A percentile compares a stretch with the other conserved stretches of the same genome.
Evolutionary conservation across 768 basidiomycete species (phyloP).

Genomic region (Thelephora aurantiotincta): DNA sequence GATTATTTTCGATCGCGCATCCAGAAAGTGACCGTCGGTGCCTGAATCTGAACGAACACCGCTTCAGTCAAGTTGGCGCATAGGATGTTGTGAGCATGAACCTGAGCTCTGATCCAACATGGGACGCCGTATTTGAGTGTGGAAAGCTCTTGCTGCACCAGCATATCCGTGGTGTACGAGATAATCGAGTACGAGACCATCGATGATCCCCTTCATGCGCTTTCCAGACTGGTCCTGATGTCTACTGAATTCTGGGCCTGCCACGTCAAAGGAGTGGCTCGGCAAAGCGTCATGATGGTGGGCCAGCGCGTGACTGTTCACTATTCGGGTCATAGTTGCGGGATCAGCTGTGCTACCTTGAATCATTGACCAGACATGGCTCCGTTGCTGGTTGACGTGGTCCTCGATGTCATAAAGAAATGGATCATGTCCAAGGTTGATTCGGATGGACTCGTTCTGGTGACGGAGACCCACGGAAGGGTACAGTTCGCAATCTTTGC

Average conservation of each 20-base stretch:
- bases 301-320: slow-evolving; percentile 3
- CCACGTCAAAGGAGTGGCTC: too few relatives aligned
- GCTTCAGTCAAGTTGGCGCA: too few relatives aligned
- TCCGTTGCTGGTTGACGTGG: slow-evolving; percentile 61
- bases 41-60: slow-evolving; percentile 17
- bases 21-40: slow-evolving; percentile 33
- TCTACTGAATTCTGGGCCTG: not conserved
- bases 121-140: slow-evolving; percentile 23
- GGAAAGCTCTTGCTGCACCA: slow-evolving; percentile 54
- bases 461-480: slow-evolving; percentile 87
- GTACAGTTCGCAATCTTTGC: slow-evolving; percentile 51
- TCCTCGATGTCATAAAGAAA: slow-evolving; percentile 89
- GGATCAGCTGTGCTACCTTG: slow-evolving; percentile 40
- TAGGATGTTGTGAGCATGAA: too few relatives aligned
- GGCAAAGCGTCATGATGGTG: too few relatives aligned
- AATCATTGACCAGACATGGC: slow-evolving; percentile 53
- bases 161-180: slow-evolving; percentile 78
- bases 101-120: too few relatives aligned
- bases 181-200: slow-evolving; percentile 65
- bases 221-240: slow-evolving; percentile 20
- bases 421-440: slow-evolving; percentile 78
- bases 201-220: slow-evolving; percentile 45
- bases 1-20: slow-evolving; percentile 56
- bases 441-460: slow-evolving; percentile 58
- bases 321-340: slow-evolving; percentile 16